Evolutionary conservation across 352 stramenopile genomes (phyloP), one percentile per base, ranked within the genome.

Genomic region (Nothophytophthora sp.): DNA sequence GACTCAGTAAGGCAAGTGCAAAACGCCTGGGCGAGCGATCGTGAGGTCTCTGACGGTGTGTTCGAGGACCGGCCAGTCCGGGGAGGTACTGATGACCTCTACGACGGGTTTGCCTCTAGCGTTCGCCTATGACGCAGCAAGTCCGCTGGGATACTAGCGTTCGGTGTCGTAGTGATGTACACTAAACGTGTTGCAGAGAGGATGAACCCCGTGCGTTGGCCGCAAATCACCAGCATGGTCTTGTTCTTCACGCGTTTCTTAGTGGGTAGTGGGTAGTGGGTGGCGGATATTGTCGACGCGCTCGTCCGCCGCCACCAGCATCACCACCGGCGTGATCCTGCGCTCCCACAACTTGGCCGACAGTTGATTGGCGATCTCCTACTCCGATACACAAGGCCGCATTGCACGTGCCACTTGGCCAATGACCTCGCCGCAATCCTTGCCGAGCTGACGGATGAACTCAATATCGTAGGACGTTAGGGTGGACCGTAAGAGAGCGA

Each of bases 181-280:
- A 88, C 77, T 3, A 88, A 59, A n/a, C 77, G 76, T 27, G 77
- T 88, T 9, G 75, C 71, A 11, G 76, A 88, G 24, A 69, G 50
- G 33, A 91, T 80, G 18, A 91, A 63, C 2, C 80, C 80, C 1
- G 74, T 75, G 10, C 75, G 77, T 11, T 78, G 77, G 15, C 80
- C 80, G 28, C 80, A 91, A 37, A 91, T 76, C 49, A 88, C 80
- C 24, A 91, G 63, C 80, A 91, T 88, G 18, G 63, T 75, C 55
- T 91, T 91, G 56, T 86, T 70, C 48, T 83, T 82, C 7, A 86
- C 65, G 23, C 64, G 64, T 46, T 91, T 91, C 18, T 70, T 77
- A 1, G n/a, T n/a, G n/a, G n/a, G n/a, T n/a, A n/a, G 80, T 91
- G 20, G 80, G 80, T 24, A 91, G 55, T 18, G 77, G 77, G 50